These are phyloP conservation scores for Pyricularia grisea DNA, from an alignment of 2,329 filamentous ascomycete genomes.

Conservation along the genomic window DNA sequence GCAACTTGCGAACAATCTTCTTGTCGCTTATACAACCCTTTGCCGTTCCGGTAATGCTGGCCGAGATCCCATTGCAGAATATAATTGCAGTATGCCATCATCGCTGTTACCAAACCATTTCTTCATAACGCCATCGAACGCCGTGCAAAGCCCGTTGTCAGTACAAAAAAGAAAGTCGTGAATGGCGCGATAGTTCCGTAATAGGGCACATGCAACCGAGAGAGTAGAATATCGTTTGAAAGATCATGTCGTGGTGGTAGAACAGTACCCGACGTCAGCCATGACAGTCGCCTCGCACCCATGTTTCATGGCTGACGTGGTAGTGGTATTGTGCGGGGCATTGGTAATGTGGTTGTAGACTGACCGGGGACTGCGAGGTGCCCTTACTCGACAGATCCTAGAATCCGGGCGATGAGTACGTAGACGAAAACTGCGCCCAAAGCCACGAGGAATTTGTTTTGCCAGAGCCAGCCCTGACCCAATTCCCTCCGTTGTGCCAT, in stretches of 20 bases:
- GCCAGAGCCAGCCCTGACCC: slow-evolving; percentile 71
- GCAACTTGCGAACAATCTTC: neutral
- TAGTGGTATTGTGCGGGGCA: neutral
- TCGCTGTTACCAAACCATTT: neutral
- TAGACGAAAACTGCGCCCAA: slow-evolving; percentile 69
- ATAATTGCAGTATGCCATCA: neutral
- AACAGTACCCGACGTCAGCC: neutral
- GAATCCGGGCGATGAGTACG: slow-evolving; percentile 67
- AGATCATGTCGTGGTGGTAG: neutral
- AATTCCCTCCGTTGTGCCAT: slow-evolving; percentile 68
- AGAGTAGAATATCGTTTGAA: neutral
- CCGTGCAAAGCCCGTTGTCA: neutral
- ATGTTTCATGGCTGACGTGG: neutral
- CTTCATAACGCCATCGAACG: neutral
- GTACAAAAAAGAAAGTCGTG: neutral
- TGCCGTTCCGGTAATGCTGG: neutral
- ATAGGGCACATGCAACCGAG: neutral
- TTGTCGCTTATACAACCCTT: neutral
- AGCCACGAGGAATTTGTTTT: slow-evolving; percentile 68
- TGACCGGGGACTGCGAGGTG: neutral
- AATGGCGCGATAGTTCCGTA: neutral
- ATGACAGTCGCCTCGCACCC: neutral
- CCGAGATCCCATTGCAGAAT: neutral
- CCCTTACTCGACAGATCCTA: slow-evolving; percentile 37
- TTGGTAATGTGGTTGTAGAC: neutral